A percentile compares a stretch with the other conserved stretches of the same genome.
phyloP scores from a whole-genome alignment of 805 yeast genomes.

The Starmerella ratchasimensis region DNA sequence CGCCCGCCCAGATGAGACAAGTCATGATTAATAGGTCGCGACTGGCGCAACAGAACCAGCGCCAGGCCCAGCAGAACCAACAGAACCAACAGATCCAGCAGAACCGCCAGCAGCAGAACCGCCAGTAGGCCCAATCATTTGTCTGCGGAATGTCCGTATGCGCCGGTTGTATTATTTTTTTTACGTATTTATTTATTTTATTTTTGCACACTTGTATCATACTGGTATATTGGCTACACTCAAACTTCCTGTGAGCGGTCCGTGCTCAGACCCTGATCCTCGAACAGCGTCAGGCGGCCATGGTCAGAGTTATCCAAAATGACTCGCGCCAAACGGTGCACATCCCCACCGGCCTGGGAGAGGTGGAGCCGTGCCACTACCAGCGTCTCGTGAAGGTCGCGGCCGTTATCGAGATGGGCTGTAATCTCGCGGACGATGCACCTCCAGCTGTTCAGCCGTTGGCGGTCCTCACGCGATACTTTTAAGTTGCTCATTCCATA shows the following conservation, averaged over 20 bases:
- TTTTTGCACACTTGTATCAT: too few relatives aligned
- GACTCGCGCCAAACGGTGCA: constrained; percentile 2
- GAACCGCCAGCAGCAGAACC: not conserved
- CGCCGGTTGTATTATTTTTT: too few relatives aligned
- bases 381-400: constrained; percentile 9
- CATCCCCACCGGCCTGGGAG: constrained; percentile 1
- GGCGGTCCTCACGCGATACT: not conserved
- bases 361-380: constrained; percentile 5
- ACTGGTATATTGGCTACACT: too few relatives aligned
- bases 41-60: constrained; percentile 7
- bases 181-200: too few relatives aligned
- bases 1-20: constrained; percentile 13
- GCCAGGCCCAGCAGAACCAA: constrained; percentile 1
- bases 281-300: constrained; percentile 5
- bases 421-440: constrained; percentile 10
- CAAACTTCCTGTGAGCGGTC: too few relatives aligned
- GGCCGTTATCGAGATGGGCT: constrained; percentile 9
- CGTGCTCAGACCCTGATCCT: too few relatives aligned
- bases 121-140: not conserved
- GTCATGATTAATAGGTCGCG: constrained; percentile 10
- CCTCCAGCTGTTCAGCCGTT: not conserved
- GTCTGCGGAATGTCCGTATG: not conserved
- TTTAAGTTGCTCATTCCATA: constrained; percentile 4
- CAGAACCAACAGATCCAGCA: constrained; percentile 3
- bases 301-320: constrained; percentile 1